Base-by-base conservation (phyloP, 768 basidiomycete species). In the Russula sp. region DNA sequence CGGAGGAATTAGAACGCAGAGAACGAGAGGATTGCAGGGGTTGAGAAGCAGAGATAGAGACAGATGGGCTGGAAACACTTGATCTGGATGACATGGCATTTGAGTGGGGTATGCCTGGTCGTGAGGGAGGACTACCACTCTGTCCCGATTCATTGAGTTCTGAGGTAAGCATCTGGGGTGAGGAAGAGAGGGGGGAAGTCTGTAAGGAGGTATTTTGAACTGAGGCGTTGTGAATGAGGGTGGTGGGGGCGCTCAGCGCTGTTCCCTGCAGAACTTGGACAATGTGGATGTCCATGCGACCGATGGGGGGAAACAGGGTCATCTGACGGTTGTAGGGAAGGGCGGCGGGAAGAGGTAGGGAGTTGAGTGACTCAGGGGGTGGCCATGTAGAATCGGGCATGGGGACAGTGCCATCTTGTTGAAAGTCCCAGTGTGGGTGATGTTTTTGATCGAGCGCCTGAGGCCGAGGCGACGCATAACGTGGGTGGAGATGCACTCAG, bases 371-470 rank as follows among this genome's bases (percentile, higher is more conserved):
- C 36, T 63, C 53, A 5, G 57, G 45, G 20, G 62, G 51, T 58
- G 62, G 48, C 60, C 55, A 63, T 34, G 46, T 48, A 39, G 25
- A 45, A 25, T 62, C 56, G 9, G 49, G 29, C 5, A 64, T 45
- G 20, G 48, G 14, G 41, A 32, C 18, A 20, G 35, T 25, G n/a
- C 39, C 32, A 42, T 62, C 64, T 58, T 65, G 64, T 16, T 43
- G 39, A 34, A 50, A 52, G 39, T 52, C 0, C 56, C 64, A 16
- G 60, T 22, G 16, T 61, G 56, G 60, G 66, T 34, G 5, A 85
- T 83, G 46, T 84, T 87, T 70, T 93, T 90, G 61, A 90, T 82
- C 1, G 89, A 91, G 43, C 84, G 83, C 71, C 93, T 91, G 63
- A 91, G 80, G 58, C 85, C 84, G 42, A 92, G 64, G 39, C 83